Evolutionary conservation across 1,284 basidiomycete genomes (phyloP).

Genomic region (Trichosporon ovoides): DNA sequence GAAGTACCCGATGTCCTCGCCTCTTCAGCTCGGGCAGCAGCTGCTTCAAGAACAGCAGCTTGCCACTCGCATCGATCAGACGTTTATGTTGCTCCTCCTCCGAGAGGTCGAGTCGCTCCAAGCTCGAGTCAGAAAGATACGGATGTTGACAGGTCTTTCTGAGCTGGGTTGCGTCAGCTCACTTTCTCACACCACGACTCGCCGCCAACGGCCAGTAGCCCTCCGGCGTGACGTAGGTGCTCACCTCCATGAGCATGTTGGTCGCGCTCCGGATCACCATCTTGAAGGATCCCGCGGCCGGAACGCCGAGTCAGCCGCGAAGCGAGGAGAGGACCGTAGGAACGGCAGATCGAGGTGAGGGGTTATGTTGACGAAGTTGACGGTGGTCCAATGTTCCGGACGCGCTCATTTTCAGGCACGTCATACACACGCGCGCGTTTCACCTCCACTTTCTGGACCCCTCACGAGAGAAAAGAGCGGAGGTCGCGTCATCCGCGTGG

Average conservation of each 20-base stretch:
- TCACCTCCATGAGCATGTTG: constrained; percentile 46
- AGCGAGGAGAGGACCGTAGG: too few relatives aligned
- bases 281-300: neutral
- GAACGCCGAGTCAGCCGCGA: neutral
- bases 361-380: too few relatives aligned
- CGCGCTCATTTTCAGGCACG: too few relatives aligned
- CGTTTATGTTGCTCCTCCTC: constrained; percentile 65
- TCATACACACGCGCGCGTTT: too few relatives aligned
- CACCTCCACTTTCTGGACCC: too few relatives aligned
- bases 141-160: constrained; percentile 66
- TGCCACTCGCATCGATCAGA: constrained; percentile 77
- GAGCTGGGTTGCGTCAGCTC: constrained; percentile 28
- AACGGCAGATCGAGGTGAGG: too few relatives aligned
- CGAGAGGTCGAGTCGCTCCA: constrained; percentile 68
- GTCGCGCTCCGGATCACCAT: constrained; percentile 5
- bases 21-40: constrained; percentile 82
- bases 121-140: constrained; percentile 73
- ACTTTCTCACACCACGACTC: too few relatives aligned
- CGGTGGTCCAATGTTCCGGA: too few relatives aligned
- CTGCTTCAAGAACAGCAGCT: constrained; percentile 74
- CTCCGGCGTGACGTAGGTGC: too few relatives aligned
- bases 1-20: constrained; percentile 84
- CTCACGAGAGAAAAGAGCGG: too few relatives aligned
- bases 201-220: too few relatives aligned
- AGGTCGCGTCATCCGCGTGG: neutral